phyloP scores from a whole-genome alignment of 2,329 filamentous ascomycete species.

The Fusarium veterinarium region DNA sequence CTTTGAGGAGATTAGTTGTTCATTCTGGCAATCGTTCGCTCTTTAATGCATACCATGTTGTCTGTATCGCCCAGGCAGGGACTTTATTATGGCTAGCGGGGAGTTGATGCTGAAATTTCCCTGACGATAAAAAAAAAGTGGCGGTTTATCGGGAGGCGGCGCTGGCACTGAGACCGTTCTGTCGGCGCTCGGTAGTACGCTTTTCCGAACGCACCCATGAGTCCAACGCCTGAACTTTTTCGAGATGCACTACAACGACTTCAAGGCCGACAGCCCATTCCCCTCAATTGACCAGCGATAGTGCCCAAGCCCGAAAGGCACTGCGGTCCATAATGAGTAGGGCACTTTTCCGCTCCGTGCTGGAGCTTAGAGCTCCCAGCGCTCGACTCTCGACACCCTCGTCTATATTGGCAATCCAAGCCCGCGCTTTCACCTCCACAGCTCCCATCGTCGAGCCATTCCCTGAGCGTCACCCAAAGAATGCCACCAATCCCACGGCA shows the following conservation, averaged over 20 bases:
- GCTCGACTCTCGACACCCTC: constrained; percentile 39
- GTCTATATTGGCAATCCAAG: constrained; percentile 44
- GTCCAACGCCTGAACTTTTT: constrained; percentile 44
- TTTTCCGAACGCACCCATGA: constrained; percentile 47
- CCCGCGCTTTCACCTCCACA: constrained; percentile 49
- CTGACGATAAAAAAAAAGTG: constrained; percentile 46
- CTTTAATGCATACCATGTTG: constrained; percentile 48
- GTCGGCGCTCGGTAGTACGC: constrained; percentile 49
- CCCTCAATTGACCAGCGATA: constrained; percentile 40
- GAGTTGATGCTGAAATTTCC: constrained; percentile 46
- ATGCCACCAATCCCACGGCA: constrained; percentile 52
- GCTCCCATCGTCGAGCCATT: constrained; percentile 60
- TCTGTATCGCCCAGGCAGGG: constrained; percentile 42
- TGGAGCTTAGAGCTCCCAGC: constrained; percentile 66
- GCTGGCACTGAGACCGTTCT: constrained; percentile 4
- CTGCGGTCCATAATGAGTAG: constrained; percentile 62
- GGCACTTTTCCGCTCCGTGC: constrained; percentile 70
- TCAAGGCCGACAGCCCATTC: constrained; percentile 29
- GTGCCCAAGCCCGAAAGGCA: constrained; percentile 40
- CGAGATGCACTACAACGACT: constrained; percentile 31
- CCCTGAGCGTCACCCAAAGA: constrained; percentile 50
- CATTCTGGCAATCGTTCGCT: not conserved
- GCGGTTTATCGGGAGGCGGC: constrained; percentile 42
- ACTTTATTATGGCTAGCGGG: constrained; percentile 33
- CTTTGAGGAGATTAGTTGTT: constrained; percentile 55